These are phyloP conservation scores for Globisporangium abappressorium DNA, from an alignment of 352 stramenopile genomes.

Conservation along the genomic window DNA sequence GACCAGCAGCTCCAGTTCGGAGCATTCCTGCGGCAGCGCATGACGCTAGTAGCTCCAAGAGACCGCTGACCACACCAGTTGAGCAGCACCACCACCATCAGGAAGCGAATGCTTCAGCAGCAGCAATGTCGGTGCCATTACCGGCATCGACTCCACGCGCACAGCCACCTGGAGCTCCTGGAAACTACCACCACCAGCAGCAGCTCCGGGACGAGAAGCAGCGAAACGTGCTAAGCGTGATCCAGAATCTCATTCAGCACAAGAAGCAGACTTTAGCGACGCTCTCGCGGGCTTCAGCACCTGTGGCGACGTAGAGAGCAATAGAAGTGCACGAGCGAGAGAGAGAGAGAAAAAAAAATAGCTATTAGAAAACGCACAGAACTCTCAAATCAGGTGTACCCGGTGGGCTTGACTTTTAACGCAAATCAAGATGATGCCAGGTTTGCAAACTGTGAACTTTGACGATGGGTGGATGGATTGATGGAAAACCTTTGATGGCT, in stretches of 20 bases:
- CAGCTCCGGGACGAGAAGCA: conserved; percentile 43
- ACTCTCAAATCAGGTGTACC: too few species aligned
- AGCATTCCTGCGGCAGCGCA: neutral
- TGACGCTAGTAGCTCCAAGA: neutral
- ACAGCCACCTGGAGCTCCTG: neutral
- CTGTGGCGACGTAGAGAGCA: conserved; percentile 17
- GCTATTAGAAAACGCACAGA: too few species aligned
- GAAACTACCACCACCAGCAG: neutral
- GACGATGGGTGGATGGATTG: neutral
- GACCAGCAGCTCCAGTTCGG: conserved; percentile 5
- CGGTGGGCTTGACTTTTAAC: too few species aligned
- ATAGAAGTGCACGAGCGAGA: neutral
- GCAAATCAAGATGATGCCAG: neutral
- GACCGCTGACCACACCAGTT: neutral
- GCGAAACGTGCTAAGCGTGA: conserved; percentile 62
- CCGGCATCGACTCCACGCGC: neutral
- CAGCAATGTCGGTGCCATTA: neutral
- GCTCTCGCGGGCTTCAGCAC: conserved; percentile 26
- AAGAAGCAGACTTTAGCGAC: conserved; percentile 68
- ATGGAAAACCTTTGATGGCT: neutral
- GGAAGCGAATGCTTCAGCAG: neutral
- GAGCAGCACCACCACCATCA: neutral
- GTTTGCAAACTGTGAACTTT: neutral
- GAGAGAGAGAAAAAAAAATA: too few species aligned
- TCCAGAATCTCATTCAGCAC: conserved; percentile 79